A percentile compares a stretch with the other conserved stretches of the same genome.
These are phyloP conservation scores for Galerina marginata DNA, from an alignment of 768 basidiomycete genomes.

Conservation along the genomic window DNA sequence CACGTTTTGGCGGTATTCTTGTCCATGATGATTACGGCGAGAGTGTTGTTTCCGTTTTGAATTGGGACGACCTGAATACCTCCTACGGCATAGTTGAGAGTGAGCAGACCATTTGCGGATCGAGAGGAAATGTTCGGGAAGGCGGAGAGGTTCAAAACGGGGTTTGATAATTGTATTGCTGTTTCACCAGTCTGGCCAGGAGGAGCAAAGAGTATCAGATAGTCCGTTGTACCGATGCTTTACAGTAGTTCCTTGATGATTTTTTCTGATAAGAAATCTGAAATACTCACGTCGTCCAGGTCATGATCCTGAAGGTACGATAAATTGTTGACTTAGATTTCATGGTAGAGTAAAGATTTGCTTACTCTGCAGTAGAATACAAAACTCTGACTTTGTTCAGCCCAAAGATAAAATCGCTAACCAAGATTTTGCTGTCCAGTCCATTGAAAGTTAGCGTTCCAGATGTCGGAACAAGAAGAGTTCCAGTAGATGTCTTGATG, in stretches of 20 bases:
- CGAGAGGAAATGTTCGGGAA: constrained; percentile 35
- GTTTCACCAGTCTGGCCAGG: constrained; percentile 50
- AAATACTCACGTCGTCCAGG: constrained; percentile 53
- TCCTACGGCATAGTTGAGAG: constrained; percentile 41
- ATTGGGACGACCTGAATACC: constrained; percentile 42
- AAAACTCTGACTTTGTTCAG: constrained; percentile 36
- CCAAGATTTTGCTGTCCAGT: constrained; percentile 54
- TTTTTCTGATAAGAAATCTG: background rate
- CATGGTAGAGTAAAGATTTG: too few relatives aligned
- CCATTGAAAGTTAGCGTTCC: constrained; percentile 49
- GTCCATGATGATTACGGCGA: constrained; percentile 47
- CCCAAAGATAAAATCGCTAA: constrained; percentile 54
- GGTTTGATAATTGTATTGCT: constrained; percentile 37
- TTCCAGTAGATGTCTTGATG: constrained; percentile 46
- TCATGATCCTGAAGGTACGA: constrained; percentile 45
- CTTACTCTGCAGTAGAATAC: constrained; percentile 53
- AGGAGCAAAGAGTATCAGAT: constrained; percentile 48
- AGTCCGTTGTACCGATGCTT: constrained; percentile 48
- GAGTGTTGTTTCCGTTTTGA: constrained; percentile 25
- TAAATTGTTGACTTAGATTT: constrained; percentile 14
- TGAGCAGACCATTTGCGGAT: constrained; percentile 42
- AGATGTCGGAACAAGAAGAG: constrained; percentile 40
- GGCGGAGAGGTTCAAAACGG: constrained; percentile 33
- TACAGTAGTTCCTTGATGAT: background rate
- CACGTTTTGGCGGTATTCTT: constrained; percentile 51